Percentiles rank a stretch among this genome's conserved stretches.
phyloP scores from a whole-genome alignment of 305 asterid genomes.

The Fraxinus velutina region DNA sequence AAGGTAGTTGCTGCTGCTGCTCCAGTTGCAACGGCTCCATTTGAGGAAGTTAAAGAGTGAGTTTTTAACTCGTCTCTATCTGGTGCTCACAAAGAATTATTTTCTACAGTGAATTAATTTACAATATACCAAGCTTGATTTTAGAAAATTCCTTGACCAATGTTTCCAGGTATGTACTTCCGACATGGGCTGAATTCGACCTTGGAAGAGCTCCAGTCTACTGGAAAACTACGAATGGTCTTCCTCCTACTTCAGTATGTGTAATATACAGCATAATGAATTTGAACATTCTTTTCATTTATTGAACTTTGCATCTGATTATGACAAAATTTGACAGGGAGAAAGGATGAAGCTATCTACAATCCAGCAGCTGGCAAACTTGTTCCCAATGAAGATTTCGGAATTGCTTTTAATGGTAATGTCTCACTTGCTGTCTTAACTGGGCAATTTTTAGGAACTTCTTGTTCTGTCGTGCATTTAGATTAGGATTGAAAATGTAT shows the following conservation, averaged over 20 bases:
- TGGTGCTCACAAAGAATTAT: not conserved
- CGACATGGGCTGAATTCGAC: constrained; percentile 62
- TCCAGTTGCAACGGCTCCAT: constrained; percentile 35
- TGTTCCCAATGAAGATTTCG: constrained; percentile 53
- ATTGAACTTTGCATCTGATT: not conserved
- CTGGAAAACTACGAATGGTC: constrained; percentile 87
- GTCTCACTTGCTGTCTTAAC: not conserved
- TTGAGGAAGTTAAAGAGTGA: constrained; percentile 49
- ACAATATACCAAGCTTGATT: not conserved
- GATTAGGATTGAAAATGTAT: not conserved
- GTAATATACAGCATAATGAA: not conserved
- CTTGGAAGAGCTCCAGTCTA: constrained; percentile 70
- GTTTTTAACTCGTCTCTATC: not conserved
- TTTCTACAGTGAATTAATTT: not conserved
- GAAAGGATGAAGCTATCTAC: constrained; percentile 61
- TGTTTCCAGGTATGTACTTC: constrained; percentile 44
- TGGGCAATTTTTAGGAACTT: not conserved
- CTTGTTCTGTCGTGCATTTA: not conserved
- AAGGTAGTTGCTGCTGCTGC: constrained; percentile 30
- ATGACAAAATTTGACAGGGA: constrained; percentile 41
- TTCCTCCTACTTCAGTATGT: constrained; percentile 76
- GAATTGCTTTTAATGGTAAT: constrained; percentile 76
- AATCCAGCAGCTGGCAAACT: constrained; percentile 65
- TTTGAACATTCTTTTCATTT: not conserved
- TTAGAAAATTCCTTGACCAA: not conserved